Conservation (phyloP, 1,284 basidiomycete species). For the Tremellales sp. region DNA sequence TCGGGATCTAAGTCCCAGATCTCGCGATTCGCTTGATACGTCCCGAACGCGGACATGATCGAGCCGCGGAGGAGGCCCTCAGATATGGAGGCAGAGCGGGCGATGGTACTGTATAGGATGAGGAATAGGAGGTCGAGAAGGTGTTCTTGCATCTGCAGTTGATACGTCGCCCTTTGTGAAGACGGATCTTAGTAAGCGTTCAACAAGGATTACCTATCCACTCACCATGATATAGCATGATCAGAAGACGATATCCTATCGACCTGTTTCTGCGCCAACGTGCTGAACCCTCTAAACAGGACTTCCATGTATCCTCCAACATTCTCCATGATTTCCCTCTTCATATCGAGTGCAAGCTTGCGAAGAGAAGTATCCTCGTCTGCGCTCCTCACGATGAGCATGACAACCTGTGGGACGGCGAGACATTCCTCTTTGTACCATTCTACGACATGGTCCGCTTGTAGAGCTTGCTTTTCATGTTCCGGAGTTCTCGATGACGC, state of each 20-base stretch:
- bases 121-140: conserved; percentile 40
- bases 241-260: conserved; percentile 12
- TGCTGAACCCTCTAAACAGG: conserved; percentile 35
- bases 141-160: conserved; percentile 36
- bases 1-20: conserved; percentile 36
- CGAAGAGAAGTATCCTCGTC: conserved; percentile 15
- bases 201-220: background rate
- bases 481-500: background rate
- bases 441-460: too few species aligned
- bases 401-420: conserved; percentile 33
- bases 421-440: conserved; percentile 38
- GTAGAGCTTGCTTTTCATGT: conserved; percentile 26
- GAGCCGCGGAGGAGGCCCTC: conserved; percentile 36
- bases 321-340: conserved; percentile 27
- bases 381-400: conserved; percentile 19
- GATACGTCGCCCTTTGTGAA: conserved; percentile 32
- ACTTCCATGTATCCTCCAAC: conserved; percentile 33
- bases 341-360: conserved; percentile 20
- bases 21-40: conserved; percentile 35
- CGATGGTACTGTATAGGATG: conserved; percentile 31
- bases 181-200: background rate
- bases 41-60: conserved; percentile 38
- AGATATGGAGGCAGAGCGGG: conserved; percentile 31
- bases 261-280: conserved; percentile 30
- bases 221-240: conserved; percentile 34